Evolutionary conservation across 768 basidiomycete genomes (phyloP).

Genomic region (Fomitopsis serialis): DNA sequence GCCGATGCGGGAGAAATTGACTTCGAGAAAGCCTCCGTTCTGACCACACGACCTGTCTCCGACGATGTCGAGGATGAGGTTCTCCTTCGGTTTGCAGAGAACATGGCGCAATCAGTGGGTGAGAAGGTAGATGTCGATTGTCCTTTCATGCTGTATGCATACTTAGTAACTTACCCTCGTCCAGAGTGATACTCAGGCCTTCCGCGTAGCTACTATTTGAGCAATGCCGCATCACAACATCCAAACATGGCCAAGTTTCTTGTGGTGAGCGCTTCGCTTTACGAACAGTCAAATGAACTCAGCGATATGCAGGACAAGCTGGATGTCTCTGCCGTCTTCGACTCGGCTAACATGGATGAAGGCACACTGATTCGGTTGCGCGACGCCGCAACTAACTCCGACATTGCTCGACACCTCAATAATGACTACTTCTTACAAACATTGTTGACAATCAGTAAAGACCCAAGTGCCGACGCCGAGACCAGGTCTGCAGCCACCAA

Average conservation of each 20-base stretch:
- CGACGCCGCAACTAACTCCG: slow-evolving; percentile 60
- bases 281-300: neutral
- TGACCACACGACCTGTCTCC: slow-evolving; percentile 51
- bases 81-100: slow-evolving; percentile 49
- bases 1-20: slow-evolving; percentile 47
- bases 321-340: slow-evolving; percentile 50
- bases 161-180: neutral
- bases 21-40: slow-evolving; percentile 50
- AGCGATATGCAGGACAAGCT: slow-evolving; percentile 44
- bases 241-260: slow-evolving; percentile 37
- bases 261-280: slow-evolving; percentile 26
- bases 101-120: slow-evolving; percentile 48
- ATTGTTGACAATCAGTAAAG: slow-evolving; percentile 33
- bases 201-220: slow-evolving; percentile 58
- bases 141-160: too few relatives aligned
- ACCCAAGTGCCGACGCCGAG: slow-evolving; percentile 32
- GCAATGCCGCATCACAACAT: slow-evolving; percentile 61
- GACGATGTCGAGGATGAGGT: slow-evolving; percentile 48
- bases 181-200: slow-evolving; percentile 54
- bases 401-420: slow-evolving; percentile 53
- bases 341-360: slow-evolving; percentile 46
- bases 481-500: slow-evolving; percentile 42
- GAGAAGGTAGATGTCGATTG: slow-evolving; percentile 46
- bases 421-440: slow-evolving; percentile 35
- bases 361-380: slow-evolving; percentile 50